phyloP scores from a whole-genome alignment of 352 stramenopile genomes.

The Phytophthora sojae region DNA sequence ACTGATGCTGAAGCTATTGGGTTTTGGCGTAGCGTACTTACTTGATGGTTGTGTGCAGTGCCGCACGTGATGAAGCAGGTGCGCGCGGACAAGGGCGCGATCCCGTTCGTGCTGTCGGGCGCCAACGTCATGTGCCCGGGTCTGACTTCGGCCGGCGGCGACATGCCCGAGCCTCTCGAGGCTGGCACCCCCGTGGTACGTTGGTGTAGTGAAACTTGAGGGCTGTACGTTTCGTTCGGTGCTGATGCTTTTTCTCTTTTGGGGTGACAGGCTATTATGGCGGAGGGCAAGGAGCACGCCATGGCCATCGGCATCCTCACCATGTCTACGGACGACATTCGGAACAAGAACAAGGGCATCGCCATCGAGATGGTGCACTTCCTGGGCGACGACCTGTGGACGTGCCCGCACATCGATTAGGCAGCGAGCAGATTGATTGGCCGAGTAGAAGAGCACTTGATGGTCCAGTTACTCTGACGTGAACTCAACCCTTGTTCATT shows the following conservation, averaged over 20 bases:
- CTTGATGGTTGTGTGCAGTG: slow-evolving; percentile 40
- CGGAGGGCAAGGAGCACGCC: slow-evolving; percentile 97
- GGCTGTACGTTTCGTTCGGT: not conserved
- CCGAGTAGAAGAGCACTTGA: slow-evolving; percentile 11
- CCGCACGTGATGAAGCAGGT: slow-evolving; percentile 94
- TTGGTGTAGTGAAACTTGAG: not conserved
- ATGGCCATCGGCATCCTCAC: slow-evolving; percentile 97
- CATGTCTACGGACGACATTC: slow-evolving; percentile 96
- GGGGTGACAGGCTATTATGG: slow-evolving; percentile 91
- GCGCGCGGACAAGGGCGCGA: slow-evolving; percentile 97
- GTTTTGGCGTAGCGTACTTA: too few species aligned
- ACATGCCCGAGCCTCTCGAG: slow-evolving; percentile 91
- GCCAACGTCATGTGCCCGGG: slow-evolving; percentile 99
- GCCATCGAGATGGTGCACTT: slow-evolving; percentile 97
- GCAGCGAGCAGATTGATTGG: not conserved
- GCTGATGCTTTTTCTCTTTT: slow-evolving; percentile 6
- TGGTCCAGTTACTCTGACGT: not conserved
- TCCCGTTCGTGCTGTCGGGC: slow-evolving; percentile 97
- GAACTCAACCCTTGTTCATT: not conserved
- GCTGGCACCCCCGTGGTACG: slow-evolving; percentile 87
- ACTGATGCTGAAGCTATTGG: not conserved
- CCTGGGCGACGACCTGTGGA: slow-evolving; percentile 97
- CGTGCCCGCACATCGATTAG: slow-evolving; percentile 82
- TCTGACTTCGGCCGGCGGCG: slow-evolving; percentile 94
- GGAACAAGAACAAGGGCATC: slow-evolving; percentile 96